Percentiles rank a stretch among this genome's conserved stretches.
Evolutionary conservation across 208 protist genomes (phyloP).

Genomic region (Trypanosoma mega): DNA sequence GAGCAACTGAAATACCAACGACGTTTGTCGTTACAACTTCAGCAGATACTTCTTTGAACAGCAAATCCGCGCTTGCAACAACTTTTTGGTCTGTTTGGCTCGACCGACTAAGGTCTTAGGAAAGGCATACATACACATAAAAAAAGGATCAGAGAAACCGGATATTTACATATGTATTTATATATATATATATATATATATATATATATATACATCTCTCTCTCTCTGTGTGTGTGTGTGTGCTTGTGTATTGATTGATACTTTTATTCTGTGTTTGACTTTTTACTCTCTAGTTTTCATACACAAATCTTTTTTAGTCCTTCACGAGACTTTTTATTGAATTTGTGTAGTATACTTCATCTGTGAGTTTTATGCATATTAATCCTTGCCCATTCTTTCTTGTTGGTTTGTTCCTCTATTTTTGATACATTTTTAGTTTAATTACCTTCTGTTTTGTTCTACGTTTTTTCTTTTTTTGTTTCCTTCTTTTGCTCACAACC

Average conservation of each 20-base stretch:
- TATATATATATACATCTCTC: no score
- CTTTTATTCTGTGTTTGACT: no score
- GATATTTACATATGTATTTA: slow-evolving; percentile 13
- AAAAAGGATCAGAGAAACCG: no score
- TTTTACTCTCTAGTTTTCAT: no score
- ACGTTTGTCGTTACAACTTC: slow-evolving; percentile 3
- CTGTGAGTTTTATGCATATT: no score
- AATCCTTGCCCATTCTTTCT: no score
- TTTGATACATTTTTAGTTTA: slow-evolving; percentile 1
- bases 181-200: neutral
- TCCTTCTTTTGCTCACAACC: no score
- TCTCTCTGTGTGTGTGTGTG: slow-evolving; percentile 15
- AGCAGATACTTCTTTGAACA: neutral
- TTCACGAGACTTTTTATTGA: no score
- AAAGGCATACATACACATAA: neutral
- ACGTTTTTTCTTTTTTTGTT: slow-evolving; percentile 10
- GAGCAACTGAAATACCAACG: neutral
- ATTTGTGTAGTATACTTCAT: no score
- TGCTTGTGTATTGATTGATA: no score
- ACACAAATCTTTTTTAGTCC: no score
- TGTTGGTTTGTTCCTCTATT: no score
- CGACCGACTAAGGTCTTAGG: slow-evolving; percentile 8
- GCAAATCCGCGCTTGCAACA: neutral
- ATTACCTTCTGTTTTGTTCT: slow-evolving; percentile 3
- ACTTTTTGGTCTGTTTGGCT: slow-evolving; percentile 31